Evolutionary conservation across 495 filamentous ascomycete species (phyloP).

Genomic region (Xanthoparmelia taractica): DNA sequence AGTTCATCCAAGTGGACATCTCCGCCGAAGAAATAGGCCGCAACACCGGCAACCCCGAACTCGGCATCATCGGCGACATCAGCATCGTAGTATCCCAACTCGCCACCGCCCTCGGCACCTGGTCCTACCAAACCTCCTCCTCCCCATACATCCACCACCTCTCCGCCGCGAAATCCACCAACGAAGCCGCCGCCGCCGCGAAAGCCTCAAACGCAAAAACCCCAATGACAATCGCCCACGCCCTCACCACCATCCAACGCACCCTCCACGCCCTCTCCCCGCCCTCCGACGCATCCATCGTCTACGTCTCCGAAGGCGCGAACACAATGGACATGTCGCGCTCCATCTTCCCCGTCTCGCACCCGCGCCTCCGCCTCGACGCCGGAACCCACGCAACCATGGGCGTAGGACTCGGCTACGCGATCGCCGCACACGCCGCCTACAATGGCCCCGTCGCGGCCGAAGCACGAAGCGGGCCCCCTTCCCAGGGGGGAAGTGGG

Average conservation of each 20-base stretch:
- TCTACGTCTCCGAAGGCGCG: conserved; percentile 59
- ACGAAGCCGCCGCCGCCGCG: conserved; percentile 40
- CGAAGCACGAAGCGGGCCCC: conserved; percentile 18
- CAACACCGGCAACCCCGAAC: conserved; percentile 35
- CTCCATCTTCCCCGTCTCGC: conserved; percentile 49
- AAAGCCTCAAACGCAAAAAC: conserved; percentile 30
- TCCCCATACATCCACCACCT: conserved; percentile 32
- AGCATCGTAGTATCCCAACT: conserved; percentile 46
- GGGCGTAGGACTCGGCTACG: conserved; percentile 60
- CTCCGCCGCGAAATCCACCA: conserved; percentile 39
- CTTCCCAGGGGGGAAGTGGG: no score
- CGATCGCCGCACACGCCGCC: conserved; percentile 54
- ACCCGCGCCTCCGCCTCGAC: conserved; percentile 54
- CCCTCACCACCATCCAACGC: conserved; percentile 48
- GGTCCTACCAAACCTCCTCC: conserved; percentile 38
- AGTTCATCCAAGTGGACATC: conserved; percentile 55
- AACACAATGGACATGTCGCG: conserved; percentile 64
- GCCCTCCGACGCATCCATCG: conserved; percentile 42
- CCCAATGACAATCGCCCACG: conserved; percentile 48
- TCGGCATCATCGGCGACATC: conserved; percentile 50
- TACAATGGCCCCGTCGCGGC: conserved; percentile 44
- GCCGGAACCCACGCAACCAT: conserved; percentile 61
- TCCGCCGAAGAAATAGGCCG: conserved; percentile 51
- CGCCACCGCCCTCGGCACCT: conserved; percentile 32
- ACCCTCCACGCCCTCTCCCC: conserved; percentile 37